Conservation (phyloP, 108 stramenopile species). For the Skeletonema grethae region DNA sequence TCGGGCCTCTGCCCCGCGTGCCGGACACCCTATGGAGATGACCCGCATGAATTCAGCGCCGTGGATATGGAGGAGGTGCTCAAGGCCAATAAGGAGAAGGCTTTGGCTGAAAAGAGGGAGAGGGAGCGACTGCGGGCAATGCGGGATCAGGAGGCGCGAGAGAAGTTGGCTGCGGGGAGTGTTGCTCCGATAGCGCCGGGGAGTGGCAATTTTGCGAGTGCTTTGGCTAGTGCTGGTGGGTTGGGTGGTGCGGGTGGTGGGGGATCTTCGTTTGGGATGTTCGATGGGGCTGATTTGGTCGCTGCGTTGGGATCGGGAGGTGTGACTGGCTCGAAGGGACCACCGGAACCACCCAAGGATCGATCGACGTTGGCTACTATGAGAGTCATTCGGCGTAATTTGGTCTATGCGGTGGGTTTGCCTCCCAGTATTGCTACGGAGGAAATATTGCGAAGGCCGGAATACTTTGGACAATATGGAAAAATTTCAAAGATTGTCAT, state of each 20-base stretch:
- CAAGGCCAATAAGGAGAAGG: conserved; percentile 89
- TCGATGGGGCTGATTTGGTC: conserved; percentile 36
- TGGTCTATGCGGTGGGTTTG: conserved; percentile 96
- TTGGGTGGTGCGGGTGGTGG: conserved; percentile 50
- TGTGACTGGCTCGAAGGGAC: conserved; percentile 39
- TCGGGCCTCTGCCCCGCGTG: conserved; percentile 97
- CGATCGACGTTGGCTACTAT: conserved; percentile 92
- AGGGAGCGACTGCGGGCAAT: conserved; percentile 61
- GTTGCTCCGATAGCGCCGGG: conserved; percentile 13
- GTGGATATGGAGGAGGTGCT: conserved; percentile 93
- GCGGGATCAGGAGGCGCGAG: conserved; percentile 62
- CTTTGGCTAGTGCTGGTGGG: conserved; percentile 13
- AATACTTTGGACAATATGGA: conserved; percentile 98
- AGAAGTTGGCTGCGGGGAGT: conserved; percentile 35
- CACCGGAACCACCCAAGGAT: conserved; percentile 83
- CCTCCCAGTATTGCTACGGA: conserved; percentile 85
- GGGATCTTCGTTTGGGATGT: conserved; percentile 3
- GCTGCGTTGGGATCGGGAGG: conserved; percentile 38
- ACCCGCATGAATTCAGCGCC: conserved; percentile 96
- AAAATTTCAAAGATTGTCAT: conserved; percentile 95
- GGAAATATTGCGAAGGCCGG: conserved; percentile 86
- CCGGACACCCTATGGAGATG: conserved; percentile 94
- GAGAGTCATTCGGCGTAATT: conserved; percentile 96
- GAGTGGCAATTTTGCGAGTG: conserved; percentile 14
- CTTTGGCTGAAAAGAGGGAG: conserved; percentile 79